phyloP scores from a whole-genome alignment of 108 stramenopile species.

The Stephanodiscus minutulus region DNA sequence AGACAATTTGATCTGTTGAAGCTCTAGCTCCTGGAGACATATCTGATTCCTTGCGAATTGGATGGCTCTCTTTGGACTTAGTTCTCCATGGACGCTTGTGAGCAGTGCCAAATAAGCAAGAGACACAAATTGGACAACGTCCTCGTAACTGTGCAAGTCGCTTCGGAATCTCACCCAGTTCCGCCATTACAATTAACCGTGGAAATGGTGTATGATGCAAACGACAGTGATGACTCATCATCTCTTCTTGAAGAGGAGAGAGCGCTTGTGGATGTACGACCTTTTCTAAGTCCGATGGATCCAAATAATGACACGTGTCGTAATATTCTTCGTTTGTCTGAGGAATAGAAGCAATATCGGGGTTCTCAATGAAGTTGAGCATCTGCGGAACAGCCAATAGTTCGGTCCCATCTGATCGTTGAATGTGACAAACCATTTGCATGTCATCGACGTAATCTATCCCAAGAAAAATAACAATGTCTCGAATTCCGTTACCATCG shows the following conservation, averaged over 20 bases:
- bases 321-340: not conserved
- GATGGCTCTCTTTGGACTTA: slow-evolving; percentile 4
- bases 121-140: slow-evolving; percentile 18
- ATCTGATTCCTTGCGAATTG: not conserved
- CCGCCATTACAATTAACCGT: slow-evolving; percentile 9
- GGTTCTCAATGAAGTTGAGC: slow-evolving; percentile 11
- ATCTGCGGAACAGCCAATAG: slow-evolving; percentile 1
- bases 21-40: slow-evolving; percentile 33
- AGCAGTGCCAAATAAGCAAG: slow-evolving; percentile 26
- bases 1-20: slow-evolving; percentile 48
- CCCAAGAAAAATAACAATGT: slow-evolving; percentile 13
- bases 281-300: not conserved
- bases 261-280: slow-evolving; percentile 10
- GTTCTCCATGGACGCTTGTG: slow-evolving; percentile 19
- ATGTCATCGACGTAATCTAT: slow-evolving; percentile 7
- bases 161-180: slow-evolving; percentile 10
- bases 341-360: slow-evolving; percentile 21
- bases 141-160: slow-evolving; percentile 6
- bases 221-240: slow-evolving; percentile 23
- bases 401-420: not conserved
- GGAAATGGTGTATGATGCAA: slow-evolving; percentile 29
- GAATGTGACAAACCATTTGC: slow-evolving; percentile 1
- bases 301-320: slow-evolving; percentile 5
- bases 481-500: slow-evolving; percentile 1
- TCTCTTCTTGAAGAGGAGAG: slow-evolving; percentile 27